Evolutionary conservation across 2,329 filamentous ascomycete genomes (phyloP), one percentile per base, ranked within the genome.

Genomic region (Fusarium musae): DNA sequence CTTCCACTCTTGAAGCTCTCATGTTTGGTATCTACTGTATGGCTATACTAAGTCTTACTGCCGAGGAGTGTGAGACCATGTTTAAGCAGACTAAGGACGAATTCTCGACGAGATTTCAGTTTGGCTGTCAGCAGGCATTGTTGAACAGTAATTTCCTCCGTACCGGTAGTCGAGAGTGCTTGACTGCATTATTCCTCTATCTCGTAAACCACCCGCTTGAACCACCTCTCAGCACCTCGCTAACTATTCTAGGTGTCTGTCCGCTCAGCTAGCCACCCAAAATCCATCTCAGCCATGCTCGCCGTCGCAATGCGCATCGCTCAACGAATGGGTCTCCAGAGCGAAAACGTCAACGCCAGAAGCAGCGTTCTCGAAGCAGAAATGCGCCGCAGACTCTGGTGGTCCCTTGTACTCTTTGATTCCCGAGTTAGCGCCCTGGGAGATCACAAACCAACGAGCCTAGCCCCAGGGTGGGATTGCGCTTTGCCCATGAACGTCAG

Each of bases 321-420:
- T 4, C 83, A 87, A 63, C 84, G 87, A 12, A 86, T 91, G 79
- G 87, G 88, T 2, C 81, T 91, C 9, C 84, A 90, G 56, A 83
- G 75, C 59, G 89, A 91, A 75, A 74, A 82, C 0, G 70, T 66
- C 1, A 70, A 78, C 19, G 52, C 77, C 3, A 76, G 69, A 28
- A 77, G 60, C 26, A 70, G 67, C 9, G 59, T 74, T 11, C 85
- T 87, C 17, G 89, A 92, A 73, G 86, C 85, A 4, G 90, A 92
- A 79, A 85, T 91, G 82, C 86, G 89, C 17, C 86, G 90, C 36
- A 82, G 90, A 39, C 83, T 92, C 1, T 92, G 89, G 89, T 92
- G 89, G 90, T 83, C 87, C 0, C 79, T 92, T 1, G 79, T 88
- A 1, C 78, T 88, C 6, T 88, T 91, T 62, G 90, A 92, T 73